These are phyloP conservation scores for Phytophthora kernoviae DNA, from an alignment of 352 stramenopile genomes.

Conservation along the genomic window DNA sequence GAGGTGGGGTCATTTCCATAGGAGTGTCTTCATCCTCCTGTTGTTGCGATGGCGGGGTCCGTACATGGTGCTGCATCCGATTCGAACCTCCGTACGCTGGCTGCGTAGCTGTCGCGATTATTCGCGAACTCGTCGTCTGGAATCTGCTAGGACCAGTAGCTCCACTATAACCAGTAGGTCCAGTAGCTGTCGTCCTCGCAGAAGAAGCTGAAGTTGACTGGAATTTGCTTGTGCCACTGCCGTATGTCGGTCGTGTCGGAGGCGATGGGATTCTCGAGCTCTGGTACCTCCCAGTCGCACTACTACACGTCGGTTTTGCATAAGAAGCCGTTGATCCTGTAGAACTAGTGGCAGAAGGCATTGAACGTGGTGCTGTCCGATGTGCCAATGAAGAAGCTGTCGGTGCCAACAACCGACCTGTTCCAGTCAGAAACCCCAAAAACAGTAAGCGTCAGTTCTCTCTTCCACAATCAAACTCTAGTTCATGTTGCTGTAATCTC, in stretches of 20 bases:
- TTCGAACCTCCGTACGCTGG: conserved; percentile 16
- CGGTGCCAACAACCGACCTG: conserved; percentile 31
- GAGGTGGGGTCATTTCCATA: conserved; percentile 15
- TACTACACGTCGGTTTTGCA: conserved; percentile 33
- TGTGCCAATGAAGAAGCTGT: conserved; percentile 38
- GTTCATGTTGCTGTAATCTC: neutral
- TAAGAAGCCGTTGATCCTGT: conserved; percentile 28
- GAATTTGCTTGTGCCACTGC: conserved; percentile 20
- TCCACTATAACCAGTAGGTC: conserved; percentile 10
- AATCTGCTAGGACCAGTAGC: conserved; percentile 20
- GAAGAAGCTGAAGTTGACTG: conserved; percentile 18
- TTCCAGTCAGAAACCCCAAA: no score
- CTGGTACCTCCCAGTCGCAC: conserved; percentile 29
- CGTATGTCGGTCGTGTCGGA: conserved; percentile 29
- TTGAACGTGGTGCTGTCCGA: conserved; percentile 11
- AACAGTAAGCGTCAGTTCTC: conserved; percentile 19
- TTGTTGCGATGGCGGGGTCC: conserved; percentile 12
- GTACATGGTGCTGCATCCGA: conserved; percentile 11
- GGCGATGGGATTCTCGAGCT: conserved; percentile 27
- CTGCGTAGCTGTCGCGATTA: conserved; percentile 9
- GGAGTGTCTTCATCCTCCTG: conserved; percentile 13
- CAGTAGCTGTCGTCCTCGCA: conserved; percentile 2
- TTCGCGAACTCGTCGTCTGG: conserved; percentile 8
- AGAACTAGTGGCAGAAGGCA: conserved; percentile 1
- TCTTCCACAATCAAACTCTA: neutral